Evolutionary conservation across 176 grass and related monocot species (phyloP).

Genomic region (Panicum miliaceum): DNA sequence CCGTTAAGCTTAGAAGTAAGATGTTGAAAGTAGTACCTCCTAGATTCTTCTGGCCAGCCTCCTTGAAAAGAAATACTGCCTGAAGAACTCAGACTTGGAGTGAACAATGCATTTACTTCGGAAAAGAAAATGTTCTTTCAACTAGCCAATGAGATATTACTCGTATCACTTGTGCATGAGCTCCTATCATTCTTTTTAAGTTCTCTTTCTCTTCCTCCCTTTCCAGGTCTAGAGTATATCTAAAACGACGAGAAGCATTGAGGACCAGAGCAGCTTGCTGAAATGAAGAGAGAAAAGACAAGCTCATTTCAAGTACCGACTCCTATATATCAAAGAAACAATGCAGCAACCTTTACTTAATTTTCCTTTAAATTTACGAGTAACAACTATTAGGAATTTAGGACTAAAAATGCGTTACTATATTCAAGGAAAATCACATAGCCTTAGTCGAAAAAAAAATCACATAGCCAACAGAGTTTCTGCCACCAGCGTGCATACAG

Average conservation of each 20-base stretch:
- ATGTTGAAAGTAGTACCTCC: conserved; percentile 38
- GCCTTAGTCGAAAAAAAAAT: too few relatives aligned
- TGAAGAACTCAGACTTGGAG: conserved; percentile 49
- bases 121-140: conserved; percentile 32
- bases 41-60: conserved; percentile 67
- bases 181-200: conserved; percentile 62
- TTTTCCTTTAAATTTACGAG: background rate
- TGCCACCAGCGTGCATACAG: background rate
- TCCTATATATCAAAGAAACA: background rate
- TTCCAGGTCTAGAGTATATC: conserved; percentile 86
- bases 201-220: conserved; percentile 78
- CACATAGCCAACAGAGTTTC: background rate
- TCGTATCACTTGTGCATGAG: conserved; percentile 84
- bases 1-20: background rate
- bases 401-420: background rate
- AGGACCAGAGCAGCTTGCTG: conserved; percentile 86
- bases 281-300: conserved; percentile 31
- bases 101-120: conserved; percentile 22
- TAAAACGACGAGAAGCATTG: conserved; percentile 84
- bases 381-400: background rate
- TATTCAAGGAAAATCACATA: background rate
- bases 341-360: background rate
- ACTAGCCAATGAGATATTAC: conserved; percentile 47
- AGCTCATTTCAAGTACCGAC: background rate
- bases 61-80: conserved; percentile 86